Percentiles rank a stretch among this genome's conserved stretches.
Evolutionary conservation across 257 asterid species (phyloP).

Genomic region (Solanum raphanifolium): DNA sequence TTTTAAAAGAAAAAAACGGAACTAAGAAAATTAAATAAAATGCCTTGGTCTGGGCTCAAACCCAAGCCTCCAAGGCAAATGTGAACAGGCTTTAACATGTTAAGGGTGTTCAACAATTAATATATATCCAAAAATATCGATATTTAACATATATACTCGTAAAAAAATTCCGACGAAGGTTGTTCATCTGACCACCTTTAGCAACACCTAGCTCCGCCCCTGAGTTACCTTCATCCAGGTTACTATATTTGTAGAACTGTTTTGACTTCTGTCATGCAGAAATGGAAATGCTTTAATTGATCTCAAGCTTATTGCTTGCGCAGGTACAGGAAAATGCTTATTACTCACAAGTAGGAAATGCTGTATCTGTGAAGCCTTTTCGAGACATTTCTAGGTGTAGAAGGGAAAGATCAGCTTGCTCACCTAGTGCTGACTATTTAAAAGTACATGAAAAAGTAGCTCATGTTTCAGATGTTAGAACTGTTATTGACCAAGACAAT

Average conservation of each 20-base stretch:
- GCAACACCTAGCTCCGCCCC: too few relatives aligned
- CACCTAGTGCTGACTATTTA: not conserved
- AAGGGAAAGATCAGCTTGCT: not conserved
- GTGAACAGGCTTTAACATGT: too few relatives aligned
- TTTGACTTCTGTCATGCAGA: not conserved
- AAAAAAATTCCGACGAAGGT: too few relatives aligned
- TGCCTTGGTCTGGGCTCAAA: too few relatives aligned
- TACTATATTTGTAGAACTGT: not conserved
- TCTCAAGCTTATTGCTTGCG: not conserved
- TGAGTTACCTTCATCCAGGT: not conserved
- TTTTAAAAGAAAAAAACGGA: too few relatives aligned
- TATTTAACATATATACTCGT: too few relatives aligned
- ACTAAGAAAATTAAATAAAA: not conserved
- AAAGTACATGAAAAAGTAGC: not conserved
- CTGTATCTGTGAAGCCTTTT: slow-evolving; percentile 9
- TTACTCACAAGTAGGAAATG: slow-evolving; percentile 13
- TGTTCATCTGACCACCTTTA: too few relatives aligned
- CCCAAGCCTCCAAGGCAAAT: too few relatives aligned
- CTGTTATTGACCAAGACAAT: not conserved
- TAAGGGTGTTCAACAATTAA: too few relatives aligned
- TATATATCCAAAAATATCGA: too few relatives aligned
- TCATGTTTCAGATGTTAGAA: not conserved
- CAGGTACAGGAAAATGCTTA: slow-evolving; percentile 19
- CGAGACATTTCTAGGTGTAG: slow-evolving; percentile 9
- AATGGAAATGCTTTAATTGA: not conserved